These are phyloP conservation scores for Cryptococcus sp. DNA, from an alignment of 1,284 basidiomycete species.

Conservation along the genomic window DNA sequence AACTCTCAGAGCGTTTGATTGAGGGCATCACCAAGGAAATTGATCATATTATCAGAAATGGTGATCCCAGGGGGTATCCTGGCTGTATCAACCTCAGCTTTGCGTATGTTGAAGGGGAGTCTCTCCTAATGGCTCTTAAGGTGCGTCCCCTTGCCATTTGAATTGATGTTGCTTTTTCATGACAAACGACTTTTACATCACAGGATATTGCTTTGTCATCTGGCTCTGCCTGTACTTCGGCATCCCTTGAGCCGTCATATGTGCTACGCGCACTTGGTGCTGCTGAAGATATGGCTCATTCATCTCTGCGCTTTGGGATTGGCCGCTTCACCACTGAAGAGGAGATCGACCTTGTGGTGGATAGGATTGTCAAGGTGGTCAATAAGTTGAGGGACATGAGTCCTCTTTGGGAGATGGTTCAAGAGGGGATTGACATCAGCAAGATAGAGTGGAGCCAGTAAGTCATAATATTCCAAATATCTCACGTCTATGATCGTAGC, in stretches of 20 bases:
- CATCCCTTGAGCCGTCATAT: constrained; percentile 96
- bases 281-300: constrained; percentile 98
- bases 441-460: constrained; percentile 73
- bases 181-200: background rate
- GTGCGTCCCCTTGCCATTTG: constrained; percentile 25
- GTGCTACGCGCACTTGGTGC: constrained; percentile 94
- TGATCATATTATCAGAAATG: constrained; percentile 89
- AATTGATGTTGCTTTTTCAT: background rate
- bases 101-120: constrained; percentile 96
- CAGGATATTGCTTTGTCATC: constrained; percentile 96
- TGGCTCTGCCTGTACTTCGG: constrained; percentile 96
- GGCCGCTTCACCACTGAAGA: constrained; percentile 97
- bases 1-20: constrained; percentile 78
- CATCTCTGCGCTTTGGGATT: constrained; percentile 94
- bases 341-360: constrained; percentile 91
- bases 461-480: constrained; percentile 12
- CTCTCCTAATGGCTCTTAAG: constrained; percentile 95
- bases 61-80: constrained; percentile 80
- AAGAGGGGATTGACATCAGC: constrained; percentile 93
- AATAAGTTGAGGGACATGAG: constrained; percentile 70
- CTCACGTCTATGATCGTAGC: background rate
- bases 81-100: constrained; percentile 96
- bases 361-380: constrained; percentile 84
- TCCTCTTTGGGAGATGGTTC: constrained; percentile 97
- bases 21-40: constrained; percentile 76